phyloP scores from a whole-genome alignment of 192 early-diverging fungal species.

The Coemansia sp. region DNA sequence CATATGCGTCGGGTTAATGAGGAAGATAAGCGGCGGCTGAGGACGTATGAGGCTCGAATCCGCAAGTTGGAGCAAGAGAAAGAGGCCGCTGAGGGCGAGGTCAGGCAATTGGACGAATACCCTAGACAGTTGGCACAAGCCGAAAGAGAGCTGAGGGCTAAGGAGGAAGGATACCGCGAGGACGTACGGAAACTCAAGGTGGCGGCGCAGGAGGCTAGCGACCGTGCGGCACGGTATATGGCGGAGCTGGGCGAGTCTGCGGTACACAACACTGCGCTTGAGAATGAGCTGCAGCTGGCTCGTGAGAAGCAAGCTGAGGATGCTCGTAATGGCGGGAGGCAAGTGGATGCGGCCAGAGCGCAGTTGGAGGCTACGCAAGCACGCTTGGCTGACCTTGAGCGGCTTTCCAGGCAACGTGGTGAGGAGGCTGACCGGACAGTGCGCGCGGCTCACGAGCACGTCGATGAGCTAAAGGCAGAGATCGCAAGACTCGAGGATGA shows the following conservation, averaged over 20 bases:
- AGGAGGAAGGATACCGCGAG: conserved; percentile 45
- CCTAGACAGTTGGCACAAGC: conserved; percentile 24
- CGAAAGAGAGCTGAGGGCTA: conserved; percentile 25
- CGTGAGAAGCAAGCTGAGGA: conserved; percentile 18
- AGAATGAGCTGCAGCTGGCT: conserved; percentile 43
- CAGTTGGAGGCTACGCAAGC: conserved; percentile 26
- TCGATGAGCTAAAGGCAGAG: conserved; percentile 39
- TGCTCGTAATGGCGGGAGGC: conserved; percentile 14
- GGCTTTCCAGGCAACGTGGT: conserved; percentile 26
- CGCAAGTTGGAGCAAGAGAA: conserved; percentile 45
- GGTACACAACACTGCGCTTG: conserved; percentile 46
- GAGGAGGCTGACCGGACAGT: conserved; percentile 36
- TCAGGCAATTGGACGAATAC: conserved; percentile 27
- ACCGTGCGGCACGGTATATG: conserved; percentile 40
- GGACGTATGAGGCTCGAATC: conserved; percentile 29
- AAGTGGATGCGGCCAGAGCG: conserved; percentile 24
- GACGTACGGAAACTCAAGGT: conserved; percentile 27
- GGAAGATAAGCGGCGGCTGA: conserved; percentile 26
- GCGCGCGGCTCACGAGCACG: conserved; percentile 36
- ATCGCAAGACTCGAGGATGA: conserved; percentile 40
- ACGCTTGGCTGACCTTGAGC: conserved; percentile 40
- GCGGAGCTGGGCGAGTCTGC: conserved; percentile 48
- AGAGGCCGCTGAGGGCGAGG: conserved; percentile 23
- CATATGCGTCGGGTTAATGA: conserved; percentile 20
- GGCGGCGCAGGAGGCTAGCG: conserved; percentile 39